phyloP scores from a whole-genome alignment of 2,329 filamentous ascomycete genomes.

The Amauroascus niger region DNA sequence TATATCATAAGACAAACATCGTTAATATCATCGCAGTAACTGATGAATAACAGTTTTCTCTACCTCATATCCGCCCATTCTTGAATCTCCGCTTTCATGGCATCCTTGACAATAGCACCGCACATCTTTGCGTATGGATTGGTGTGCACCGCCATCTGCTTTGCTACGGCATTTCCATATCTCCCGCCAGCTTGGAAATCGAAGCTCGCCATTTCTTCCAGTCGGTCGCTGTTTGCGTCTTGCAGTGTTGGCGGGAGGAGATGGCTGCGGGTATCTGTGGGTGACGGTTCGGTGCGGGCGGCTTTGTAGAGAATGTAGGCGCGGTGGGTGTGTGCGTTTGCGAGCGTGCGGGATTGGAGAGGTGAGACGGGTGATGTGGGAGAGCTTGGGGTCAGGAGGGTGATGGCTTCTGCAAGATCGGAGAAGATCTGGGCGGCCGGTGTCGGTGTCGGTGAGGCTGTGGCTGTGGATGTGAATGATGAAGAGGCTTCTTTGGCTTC shows the following conservation, averaged over 20 bases:
- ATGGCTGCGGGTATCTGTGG: conserved; percentile 1
- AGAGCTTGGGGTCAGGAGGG: conserved; percentile 34
- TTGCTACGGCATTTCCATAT: conserved; percentile 49
- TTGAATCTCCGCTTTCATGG: conserved; percentile 46
- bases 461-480: conserved; percentile 9
- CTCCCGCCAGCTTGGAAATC: conserved; percentile 47
- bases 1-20: too few species aligned
- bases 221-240: conserved; percentile 28
- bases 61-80: conserved; percentile 17
- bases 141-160: conserved; percentile 49
- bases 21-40: too few species aligned
- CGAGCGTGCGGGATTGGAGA: conserved; percentile 42
- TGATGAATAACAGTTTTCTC: neutral
- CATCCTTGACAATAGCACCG: conserved; percentile 52
- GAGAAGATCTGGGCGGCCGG: conserved; percentile 23
- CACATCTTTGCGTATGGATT: conserved; percentile 56
- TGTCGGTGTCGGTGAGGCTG: conserved; percentile 22
- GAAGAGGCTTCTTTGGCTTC: conserved; percentile 15
- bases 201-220: conserved; percentile 48
- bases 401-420: conserved; percentile 39
- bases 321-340: conserved; percentile 48
- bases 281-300: conserved; percentile 14
- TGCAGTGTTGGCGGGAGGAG: conserved; percentile 26
- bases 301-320: conserved; percentile 38
- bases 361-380: conserved; percentile 37